phyloP scores from a whole-genome alignment of 768 basidiomycete genomes.

The Nidularia pulvinata region DNA sequence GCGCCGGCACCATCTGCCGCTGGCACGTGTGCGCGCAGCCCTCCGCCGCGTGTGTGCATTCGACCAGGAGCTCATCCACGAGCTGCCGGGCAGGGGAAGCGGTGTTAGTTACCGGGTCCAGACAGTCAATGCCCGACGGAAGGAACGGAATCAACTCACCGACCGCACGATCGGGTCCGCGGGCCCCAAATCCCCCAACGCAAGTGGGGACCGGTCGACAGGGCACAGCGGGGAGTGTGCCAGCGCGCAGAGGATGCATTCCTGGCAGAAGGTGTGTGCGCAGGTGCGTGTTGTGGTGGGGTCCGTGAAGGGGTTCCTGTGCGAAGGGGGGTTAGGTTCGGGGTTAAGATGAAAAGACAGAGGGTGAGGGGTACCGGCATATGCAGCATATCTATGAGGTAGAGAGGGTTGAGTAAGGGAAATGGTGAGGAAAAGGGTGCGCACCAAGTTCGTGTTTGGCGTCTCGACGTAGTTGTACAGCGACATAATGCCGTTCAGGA shows the following conservation, averaged over 20 bases:
- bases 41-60: constrained; percentile 57
- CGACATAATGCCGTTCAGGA: constrained; percentile 21
- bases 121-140: no score
- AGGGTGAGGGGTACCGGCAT: constrained; percentile 48
- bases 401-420: neutral
- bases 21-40: constrained; percentile 70
- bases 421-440: neutral
- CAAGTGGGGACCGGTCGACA: constrained; percentile 75
- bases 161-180: constrained; percentile 80
- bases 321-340: neutral
- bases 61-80: constrained; percentile 79
- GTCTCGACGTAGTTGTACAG: constrained; percentile 59
- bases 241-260: constrained; percentile 76
- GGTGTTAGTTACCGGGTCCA: neutral
- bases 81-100: constrained; percentile 42
- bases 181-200: constrained; percentile 53
- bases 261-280: constrained; percentile 85
- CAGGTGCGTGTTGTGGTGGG: constrained; percentile 78
- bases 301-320: constrained; percentile 71
- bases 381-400: constrained; percentile 71
- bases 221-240: constrained; percentile 74
- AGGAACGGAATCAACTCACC: constrained; percentile 35
- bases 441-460: constrained; percentile 68
- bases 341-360: neutral
- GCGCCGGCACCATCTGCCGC: constrained; percentile 61